phyloP scores from a whole-genome alignment of 176 grass and related monocot species.

The Hordeum marinum region DNA sequence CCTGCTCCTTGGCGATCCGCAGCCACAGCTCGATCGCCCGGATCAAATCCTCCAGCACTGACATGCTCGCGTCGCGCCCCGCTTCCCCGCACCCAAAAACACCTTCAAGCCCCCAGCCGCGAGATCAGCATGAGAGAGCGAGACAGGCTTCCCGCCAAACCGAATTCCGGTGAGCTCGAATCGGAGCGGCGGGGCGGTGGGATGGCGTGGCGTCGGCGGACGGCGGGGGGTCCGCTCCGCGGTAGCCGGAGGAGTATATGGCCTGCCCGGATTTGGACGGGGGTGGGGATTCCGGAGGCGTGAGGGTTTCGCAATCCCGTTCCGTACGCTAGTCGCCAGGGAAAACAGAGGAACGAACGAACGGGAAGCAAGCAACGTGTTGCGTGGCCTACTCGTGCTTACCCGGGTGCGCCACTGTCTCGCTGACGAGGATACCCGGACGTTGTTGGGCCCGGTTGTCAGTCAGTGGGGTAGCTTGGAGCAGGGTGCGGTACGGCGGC shows the following conservation, averaged over 20 bases:
- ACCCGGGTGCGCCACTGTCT: rapidly evolving
- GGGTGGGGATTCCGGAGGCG: background rate
- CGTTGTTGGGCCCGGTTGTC: rapidly evolving
- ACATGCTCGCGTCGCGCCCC: slow-evolving; percentile 25
- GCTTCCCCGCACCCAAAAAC: background rate
- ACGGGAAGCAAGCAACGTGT: background rate
- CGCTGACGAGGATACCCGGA: background rate
- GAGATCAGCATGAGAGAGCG: background rate
- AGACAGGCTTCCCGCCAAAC: background rate
- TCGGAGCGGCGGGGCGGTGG: background rate
- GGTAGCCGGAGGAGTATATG: background rate
- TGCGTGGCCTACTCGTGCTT: background rate
- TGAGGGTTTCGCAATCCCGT: slow-evolving; percentile 24
- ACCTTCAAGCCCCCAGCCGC: background rate
- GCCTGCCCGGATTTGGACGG: background rate
- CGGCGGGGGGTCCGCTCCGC: background rate
- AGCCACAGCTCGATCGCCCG: slow-evolving; percentile 82
- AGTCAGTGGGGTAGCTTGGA: rapidly evolving
- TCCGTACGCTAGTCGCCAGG: slow-evolving; percentile 14
- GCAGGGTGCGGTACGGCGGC: rapidly evolving
- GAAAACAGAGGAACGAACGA: background rate
- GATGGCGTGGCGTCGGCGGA: background rate
- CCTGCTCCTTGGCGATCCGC: slow-evolving; percentile 47
- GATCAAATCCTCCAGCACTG: slow-evolving; percentile 71
- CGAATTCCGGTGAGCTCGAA: background rate